Evolutionary conservation across 768 basidiomycete genomes (phyloP).

Genomic region (Mycena leptocephala): DNA sequence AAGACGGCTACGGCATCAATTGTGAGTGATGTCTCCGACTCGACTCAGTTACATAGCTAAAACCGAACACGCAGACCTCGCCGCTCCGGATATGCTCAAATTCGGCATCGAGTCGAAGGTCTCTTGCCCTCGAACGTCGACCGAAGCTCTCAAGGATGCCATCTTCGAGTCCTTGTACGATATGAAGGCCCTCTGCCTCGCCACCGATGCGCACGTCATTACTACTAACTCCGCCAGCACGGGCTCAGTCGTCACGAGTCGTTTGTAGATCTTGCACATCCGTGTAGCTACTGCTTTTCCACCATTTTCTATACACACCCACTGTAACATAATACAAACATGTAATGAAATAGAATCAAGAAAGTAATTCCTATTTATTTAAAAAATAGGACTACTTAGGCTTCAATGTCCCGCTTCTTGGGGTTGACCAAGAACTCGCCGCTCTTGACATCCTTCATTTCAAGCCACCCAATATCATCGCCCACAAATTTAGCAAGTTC

Average conservation of each 20-base stretch:
- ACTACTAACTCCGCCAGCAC: constrained; percentile 25
- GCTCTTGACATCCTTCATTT: constrained; percentile 54
- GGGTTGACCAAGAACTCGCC: constrained; percentile 49
- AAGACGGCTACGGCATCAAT: constrained; percentile 95
- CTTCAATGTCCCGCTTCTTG: constrained; percentile 19
- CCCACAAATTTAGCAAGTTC: constrained; percentile 56
- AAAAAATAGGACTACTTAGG: not conserved
- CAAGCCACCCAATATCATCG: constrained; percentile 57
- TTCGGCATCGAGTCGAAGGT: constrained; percentile 96
- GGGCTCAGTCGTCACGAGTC: constrained; percentile 38
- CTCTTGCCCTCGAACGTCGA: constrained; percentile 80
- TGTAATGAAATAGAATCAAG: constrained; percentile 16
- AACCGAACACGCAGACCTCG: constrained; percentile 71
- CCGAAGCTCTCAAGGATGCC: constrained; percentile 73
- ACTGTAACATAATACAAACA: constrained; percentile 25
- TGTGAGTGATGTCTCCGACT: constrained; percentile 61
- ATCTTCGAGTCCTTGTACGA: constrained; percentile 77
- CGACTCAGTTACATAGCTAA: constrained; percentile 13
- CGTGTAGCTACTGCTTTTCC: constrained; percentile 19
- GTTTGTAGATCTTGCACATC: constrained; percentile 41
- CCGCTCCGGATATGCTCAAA: constrained; percentile 84
- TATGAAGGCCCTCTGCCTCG: constrained; percentile 73
- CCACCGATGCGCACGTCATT: constrained; percentile 39
- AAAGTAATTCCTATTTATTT: constrained; percentile 2
- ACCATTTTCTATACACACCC: constrained; percentile 4